Base-by-base conservation (phyloP, 305 asterid species). In the Solanum aculeatissimum region DNA sequence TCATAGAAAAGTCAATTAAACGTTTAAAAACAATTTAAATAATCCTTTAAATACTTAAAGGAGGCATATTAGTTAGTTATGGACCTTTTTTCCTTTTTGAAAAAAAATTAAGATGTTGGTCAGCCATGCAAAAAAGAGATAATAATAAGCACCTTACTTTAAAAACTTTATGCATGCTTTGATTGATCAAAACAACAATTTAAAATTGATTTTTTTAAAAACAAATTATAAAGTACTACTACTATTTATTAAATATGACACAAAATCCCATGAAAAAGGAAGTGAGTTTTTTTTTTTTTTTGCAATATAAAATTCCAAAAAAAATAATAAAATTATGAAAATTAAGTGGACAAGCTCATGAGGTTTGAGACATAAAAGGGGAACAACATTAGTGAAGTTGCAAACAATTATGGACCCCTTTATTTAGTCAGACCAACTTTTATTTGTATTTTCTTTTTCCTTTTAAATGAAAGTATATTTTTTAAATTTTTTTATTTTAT, bases 361-460 rank as follows among this genome's bases (percentile, higher is more conserved):
- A 84, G 43, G 40, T 45, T 81, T 47, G 71, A 80, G 83, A 84
- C 85, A 84, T 63, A 43, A 86, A 85, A 75, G 82, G 27, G 68
- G 16, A 80, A 77, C 86, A 87, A 51, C 75, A 83, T 65, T 74
- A 74, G 57, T 55, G 43, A 60, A 85, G 38, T 60, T 27, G 3
- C 74, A 85, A 83, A 83, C 86, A 70, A 57, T 32, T 18, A 29
- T 83, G 84, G 85, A 87, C 38, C 89, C 86, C 57, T 7, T 53
- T 38, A 75, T 68, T 18, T 35, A 35, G 75, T 68, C 43, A 35
- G 79, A 85, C 29, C 89, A 87, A 77, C 83, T 81, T 74, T 78
- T 60, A 16, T 68, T 68, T 32, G 14, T 45, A 19, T 29, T 32
- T 32, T 65, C 51, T 51, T 74, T 40, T 32, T 42, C 47, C 57